A percentile compares a stretch with the other conserved stretches of the same genome.
Evolutionary conservation across 768 basidiomycete species (phyloP).

Genomic region (Amanita phalloides): DNA sequence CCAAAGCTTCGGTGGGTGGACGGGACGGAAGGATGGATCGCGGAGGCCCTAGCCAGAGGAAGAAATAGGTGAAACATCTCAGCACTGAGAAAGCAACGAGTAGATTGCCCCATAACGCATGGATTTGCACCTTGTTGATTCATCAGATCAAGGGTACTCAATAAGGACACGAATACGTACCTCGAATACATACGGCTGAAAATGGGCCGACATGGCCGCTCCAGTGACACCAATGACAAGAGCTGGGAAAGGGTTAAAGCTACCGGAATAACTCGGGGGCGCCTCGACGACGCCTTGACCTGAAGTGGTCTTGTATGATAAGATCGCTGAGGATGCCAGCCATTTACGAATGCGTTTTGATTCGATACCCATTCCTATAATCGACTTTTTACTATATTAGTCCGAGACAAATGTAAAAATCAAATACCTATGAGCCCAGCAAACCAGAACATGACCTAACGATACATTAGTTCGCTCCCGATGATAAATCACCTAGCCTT

Average conservation of each 20-base stretch:
- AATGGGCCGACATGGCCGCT: slow-evolving; percentile 87
- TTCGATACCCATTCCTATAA: slow-evolving; percentile 71
- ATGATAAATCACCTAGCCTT: slow-evolving; percentile 12
- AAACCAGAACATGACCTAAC: slow-evolving; percentile 86
- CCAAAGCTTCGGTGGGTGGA: slow-evolving; percentile 88
- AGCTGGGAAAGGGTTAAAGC: slow-evolving; percentile 91
- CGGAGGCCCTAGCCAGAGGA: slow-evolving; percentile 84
- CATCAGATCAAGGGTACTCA: not conserved
- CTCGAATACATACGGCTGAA: slow-evolving; percentile 86
- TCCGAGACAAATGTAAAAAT: not conserved
- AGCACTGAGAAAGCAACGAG: slow-evolving; percentile 70
- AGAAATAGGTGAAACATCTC: slow-evolving; percentile 87
- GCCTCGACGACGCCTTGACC: slow-evolving; percentile 40
- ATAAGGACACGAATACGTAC: slow-evolving; percentile 19
- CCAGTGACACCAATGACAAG: slow-evolving; percentile 92
- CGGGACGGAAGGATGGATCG: slow-evolving; percentile 79
- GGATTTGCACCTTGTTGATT: slow-evolving; percentile 63
- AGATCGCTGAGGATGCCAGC: slow-evolving; percentile 50
- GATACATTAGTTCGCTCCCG: not conserved
- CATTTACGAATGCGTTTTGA: slow-evolving; percentile 62
- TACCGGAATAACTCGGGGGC: slow-evolving; percentile 62
- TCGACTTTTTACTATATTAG: not conserved
- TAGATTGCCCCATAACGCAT: slow-evolving; percentile 84
- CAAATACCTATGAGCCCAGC: slow-evolving; percentile 64
- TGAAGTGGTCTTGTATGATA: slow-evolving; percentile 15